Conservation (phyloP, 2,329 filamentous ascomycete species). For the Ophiosphaerella herpotricha region DNA sequence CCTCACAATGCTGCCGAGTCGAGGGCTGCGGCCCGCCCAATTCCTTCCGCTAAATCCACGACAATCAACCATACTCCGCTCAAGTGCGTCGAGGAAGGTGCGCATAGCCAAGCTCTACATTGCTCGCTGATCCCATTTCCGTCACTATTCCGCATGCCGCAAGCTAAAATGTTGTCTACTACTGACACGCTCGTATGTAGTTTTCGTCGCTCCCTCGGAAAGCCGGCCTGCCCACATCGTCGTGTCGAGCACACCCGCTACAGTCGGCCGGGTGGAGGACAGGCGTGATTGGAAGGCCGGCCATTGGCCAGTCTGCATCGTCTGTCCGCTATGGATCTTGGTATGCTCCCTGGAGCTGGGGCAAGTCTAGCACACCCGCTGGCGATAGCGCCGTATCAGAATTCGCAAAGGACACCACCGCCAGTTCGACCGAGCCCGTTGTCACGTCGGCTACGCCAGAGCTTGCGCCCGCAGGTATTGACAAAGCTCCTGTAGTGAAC, state of each 20-base stretch:
- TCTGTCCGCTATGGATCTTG: slow-evolving; percentile 39
- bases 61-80: slow-evolving; percentile 24
- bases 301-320: slow-evolving; percentile 27
- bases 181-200: slow-evolving; percentile 22
- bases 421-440: slow-evolving; percentile 19
- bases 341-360: slow-evolving; percentile 45
- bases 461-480: slow-evolving; percentile 43
- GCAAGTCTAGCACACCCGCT: slow-evolving; percentile 28
- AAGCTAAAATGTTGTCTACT: neutral
- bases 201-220: slow-evolving; percentile 40
- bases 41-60: slow-evolving; percentile 26
- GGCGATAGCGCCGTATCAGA: slow-evolving; percentile 20
- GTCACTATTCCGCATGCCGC: slow-evolving; percentile 11
- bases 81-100: slow-evolving; percentile 40
- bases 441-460: slow-evolving; percentile 41
- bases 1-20: slow-evolving; percentile 54
- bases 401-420: slow-evolving; percentile 19
- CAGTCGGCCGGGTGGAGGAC: slow-evolving; percentile 33
- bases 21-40: slow-evolving; percentile 49
- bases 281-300: slow-evolving; percentile 19
- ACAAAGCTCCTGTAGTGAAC: slow-evolving; percentile 32
- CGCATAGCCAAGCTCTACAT: slow-evolving; percentile 14
- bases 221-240: slow-evolving; percentile 18
- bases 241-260: slow-evolving; percentile 31
- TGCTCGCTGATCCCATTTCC: slow-evolving; percentile 2